A percentile compares a stretch with the other conserved stretches of the same genome.
These are phyloP conservation scores for Marsdenia floribunda DNA, from an alignment of 257 asterid genomes.

Conservation along the genomic window DNA sequence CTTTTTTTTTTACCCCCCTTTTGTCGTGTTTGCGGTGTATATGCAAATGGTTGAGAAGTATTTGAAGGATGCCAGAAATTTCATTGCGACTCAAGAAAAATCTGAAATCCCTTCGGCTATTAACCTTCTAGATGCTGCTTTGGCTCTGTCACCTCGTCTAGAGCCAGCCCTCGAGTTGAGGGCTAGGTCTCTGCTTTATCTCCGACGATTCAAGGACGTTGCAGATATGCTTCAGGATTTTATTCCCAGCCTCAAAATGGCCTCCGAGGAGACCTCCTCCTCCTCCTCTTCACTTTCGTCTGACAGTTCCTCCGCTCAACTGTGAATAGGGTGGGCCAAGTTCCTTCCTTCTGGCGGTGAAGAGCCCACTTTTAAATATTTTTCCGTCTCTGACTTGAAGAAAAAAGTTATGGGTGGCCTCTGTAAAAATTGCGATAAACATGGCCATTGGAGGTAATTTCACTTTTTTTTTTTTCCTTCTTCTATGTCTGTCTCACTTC, in stretches of 20 bases:
- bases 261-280: conserved; percentile 50
- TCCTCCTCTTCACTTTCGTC: conserved; percentile 37
- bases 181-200: conserved; percentile 70
- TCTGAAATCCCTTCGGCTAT: conserved; percentile 58
- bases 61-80: conserved; percentile 64
- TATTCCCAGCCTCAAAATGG: conserved; percentile 70
- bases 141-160: conserved; percentile 65
- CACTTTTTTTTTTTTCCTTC: not conserved
- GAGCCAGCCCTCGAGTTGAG: conserved; percentile 75
- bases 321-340: conserved; percentile 58
- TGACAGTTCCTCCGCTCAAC: conserved; percentile 52
- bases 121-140: conserved; percentile 68
- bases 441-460: conserved; percentile 35
- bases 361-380: conserved; percentile 61
- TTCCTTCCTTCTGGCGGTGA: conserved; percentile 55
- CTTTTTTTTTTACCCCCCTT: not conserved
- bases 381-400: conserved; percentile 76
- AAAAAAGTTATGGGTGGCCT: conserved; percentile 75
- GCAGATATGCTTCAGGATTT: conserved; percentile 86
- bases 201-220: conserved; percentile 81
- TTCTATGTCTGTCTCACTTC: not conserved
- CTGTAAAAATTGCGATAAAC: conserved; percentile 54
- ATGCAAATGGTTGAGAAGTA: conserved; percentile 76
- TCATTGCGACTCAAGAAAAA: conserved; percentile 67
- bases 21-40: not conserved